A percentile compares a stretch with the other conserved stretches of the same genome.
Conservation (phyloP, 2,329 filamentous ascomycete genomes). For the Allantophomopsis lycopodina region DNA sequence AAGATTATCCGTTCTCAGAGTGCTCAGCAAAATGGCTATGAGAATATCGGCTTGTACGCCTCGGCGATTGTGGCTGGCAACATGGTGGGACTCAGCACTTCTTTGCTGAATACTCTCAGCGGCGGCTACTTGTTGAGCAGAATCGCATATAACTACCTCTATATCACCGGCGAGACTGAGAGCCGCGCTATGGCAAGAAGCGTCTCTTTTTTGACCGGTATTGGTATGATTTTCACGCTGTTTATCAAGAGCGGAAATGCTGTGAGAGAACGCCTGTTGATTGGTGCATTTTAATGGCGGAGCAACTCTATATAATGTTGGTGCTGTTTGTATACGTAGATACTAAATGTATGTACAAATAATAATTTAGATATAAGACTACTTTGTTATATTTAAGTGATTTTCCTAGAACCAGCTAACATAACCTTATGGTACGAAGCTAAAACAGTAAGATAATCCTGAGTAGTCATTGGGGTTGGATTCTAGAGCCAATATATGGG, state of each 20-base stretch:
- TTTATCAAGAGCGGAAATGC: conserved; percentile 12
- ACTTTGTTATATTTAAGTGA: too few species aligned
- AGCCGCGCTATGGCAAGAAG: conserved; percentile 4
- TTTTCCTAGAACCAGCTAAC: too few species aligned
- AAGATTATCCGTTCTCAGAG: conserved; percentile 21
- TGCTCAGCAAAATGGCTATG: conserved; percentile 22
- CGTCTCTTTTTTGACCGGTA: conserved; percentile 6
- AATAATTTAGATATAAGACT: too few species aligned
- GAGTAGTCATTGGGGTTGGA: too few species aligned
- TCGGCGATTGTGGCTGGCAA: conserved; percentile 23
- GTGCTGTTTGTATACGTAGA: too few species aligned
- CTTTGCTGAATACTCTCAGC: conserved; percentile 8
- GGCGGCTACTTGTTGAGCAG: conserved; percentile 9
- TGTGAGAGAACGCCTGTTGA: conserved; percentile 1
- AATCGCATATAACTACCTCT: conserved; percentile 10
- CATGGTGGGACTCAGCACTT: conserved; percentile 14
- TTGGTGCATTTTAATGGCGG: too few species aligned
- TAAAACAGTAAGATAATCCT: too few species aligned
- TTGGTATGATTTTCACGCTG: conserved; percentile 8
- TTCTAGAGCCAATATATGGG: too few species aligned
- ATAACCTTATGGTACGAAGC: too few species aligned
- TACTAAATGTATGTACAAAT: too few species aligned
- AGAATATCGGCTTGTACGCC: conserved; percentile 24
- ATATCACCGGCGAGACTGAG: conserved; percentile 8
- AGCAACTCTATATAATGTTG: too few species aligned